Percentiles rank a stretch among this genome's conserved stretches.
Conservation (phyloP, 495 filamentous ascomycete species). For the Xylaria telfairii region DNA sequence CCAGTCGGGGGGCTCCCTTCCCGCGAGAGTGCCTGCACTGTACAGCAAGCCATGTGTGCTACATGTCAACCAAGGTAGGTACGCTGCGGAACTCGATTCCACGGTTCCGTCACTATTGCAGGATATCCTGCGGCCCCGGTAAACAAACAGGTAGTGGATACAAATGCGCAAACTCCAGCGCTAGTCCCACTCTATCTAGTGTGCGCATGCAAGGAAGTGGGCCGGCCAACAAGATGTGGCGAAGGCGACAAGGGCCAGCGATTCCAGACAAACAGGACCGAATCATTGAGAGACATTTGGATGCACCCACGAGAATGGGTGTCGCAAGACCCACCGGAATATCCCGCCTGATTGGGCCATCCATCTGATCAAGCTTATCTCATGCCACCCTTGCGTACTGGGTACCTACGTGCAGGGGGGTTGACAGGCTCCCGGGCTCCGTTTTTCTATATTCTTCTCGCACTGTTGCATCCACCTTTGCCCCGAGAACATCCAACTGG, state of each 20-base stretch:
- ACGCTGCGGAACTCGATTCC: conserved; percentile 3
- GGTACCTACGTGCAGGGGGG: background rate
- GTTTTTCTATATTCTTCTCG: conserved; percentile 7
- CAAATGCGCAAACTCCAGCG: background rate
- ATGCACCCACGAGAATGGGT: conserved; percentile 12
- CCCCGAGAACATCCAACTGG: conserved; percentile 18
- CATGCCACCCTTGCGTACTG: conserved; percentile 3
- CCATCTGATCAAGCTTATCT: conserved; percentile 13
- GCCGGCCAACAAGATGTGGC: conserved; percentile 10
- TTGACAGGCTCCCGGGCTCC: conserved; percentile 23
- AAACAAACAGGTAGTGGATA: background rate
- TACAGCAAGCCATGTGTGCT: conserved; percentile 2
- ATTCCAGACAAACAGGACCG: conserved; percentile 15
- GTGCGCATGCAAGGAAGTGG: conserved; percentile 1
- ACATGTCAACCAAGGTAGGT: background rate
- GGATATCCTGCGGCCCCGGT: conserved; percentile 6
- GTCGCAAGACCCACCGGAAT: background rate
- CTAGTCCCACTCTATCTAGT: background rate
- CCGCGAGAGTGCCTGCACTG: background rate
- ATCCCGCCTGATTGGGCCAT: background rate
- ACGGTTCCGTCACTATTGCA: conserved; percentile 18
- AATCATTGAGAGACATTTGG: conserved; percentile 20
- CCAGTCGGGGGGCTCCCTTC: conserved; percentile 24
- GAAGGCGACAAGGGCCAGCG: conserved; percentile 2
- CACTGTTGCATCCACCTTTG: conserved; percentile 22